A percentile compares a stretch with the other conserved stretches of the same genome.
Evolutionary conservation across 2,329 filamentous ascomycete genomes (phyloP).

Genomic region (Sporothrix euskadiensis): DNA sequence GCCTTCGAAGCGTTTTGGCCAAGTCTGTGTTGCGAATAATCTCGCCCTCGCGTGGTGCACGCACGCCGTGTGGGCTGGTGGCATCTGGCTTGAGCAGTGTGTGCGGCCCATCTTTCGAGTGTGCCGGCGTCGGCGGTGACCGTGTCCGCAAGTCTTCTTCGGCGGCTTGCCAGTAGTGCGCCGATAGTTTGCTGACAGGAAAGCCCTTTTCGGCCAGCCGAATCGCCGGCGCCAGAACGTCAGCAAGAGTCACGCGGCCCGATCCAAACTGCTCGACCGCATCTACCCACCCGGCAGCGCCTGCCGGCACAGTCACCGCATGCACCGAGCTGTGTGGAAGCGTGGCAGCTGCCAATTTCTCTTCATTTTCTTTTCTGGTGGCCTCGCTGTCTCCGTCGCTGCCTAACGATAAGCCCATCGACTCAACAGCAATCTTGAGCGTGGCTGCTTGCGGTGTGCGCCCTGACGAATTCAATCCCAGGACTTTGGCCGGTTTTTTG

Average conservation of each 20-base stretch:
- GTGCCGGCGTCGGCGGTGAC: constrained; percentile 62
- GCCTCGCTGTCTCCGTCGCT: constrained; percentile 36
- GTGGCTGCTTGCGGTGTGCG: constrained; percentile 70
- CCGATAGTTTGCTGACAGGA: constrained; percentile 72
- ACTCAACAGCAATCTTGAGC: constrained; percentile 66
- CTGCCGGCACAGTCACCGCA: constrained; percentile 71
- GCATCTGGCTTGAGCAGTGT: constrained; percentile 84
- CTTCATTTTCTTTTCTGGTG: constrained; percentile 10
- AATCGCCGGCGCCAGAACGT: constrained; percentile 79
- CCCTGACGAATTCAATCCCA: constrained; percentile 88
- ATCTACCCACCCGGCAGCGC: constrained; percentile 75
- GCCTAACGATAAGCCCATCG: constrained; percentile 58
- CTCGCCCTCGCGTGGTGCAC: constrained; percentile 76
- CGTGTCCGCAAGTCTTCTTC: constrained; percentile 37
- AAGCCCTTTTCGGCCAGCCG: constrained; percentile 82
- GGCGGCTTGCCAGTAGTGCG: constrained; percentile 35
- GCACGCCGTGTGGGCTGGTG: constrained; percentile 58
- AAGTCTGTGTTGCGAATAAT: constrained; percentile 80
- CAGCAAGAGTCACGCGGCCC: constrained; percentile 70
- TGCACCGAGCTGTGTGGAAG: constrained; percentile 76
- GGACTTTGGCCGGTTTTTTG: constrained; percentile 59
- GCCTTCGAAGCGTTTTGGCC: constrained; percentile 72
- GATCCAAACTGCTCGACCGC: constrained; percentile 83
- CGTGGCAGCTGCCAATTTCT: constrained; percentile 33
- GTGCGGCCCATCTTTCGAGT: constrained; percentile 42